phyloP scores from a whole-genome alignment of 2,329 filamentous ascomycete genomes.

The Xenosphaeropsis pyriputrescens region DNA sequence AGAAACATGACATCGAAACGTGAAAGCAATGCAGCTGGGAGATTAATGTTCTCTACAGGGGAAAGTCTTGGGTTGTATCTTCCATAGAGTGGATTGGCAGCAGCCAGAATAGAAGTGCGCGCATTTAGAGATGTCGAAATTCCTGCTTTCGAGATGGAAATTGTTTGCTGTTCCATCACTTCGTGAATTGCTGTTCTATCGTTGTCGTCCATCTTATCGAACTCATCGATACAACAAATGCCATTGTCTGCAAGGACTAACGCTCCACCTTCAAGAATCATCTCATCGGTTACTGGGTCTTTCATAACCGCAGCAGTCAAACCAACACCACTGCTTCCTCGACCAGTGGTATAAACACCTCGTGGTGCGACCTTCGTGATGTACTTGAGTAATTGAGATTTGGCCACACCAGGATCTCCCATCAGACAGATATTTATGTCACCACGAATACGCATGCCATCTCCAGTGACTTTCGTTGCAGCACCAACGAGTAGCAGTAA shows the following conservation, averaged over 20 bases:
- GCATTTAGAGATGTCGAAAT: conserved; percentile 96
- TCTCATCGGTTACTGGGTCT: conserved; percentile 65
- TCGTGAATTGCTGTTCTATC: conserved; percentile 73
- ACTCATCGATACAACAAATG: conserved; percentile 75
- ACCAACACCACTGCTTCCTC: conserved; percentile 69
- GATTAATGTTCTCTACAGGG: conserved; percentile 97
- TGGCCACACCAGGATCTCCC: conserved; percentile 98
- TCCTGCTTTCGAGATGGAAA: conserved; percentile 76
- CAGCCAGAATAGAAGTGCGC: conserved; percentile 86
- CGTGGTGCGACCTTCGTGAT: conserved; percentile 96
- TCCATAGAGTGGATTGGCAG: conserved; percentile 92
- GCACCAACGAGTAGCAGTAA: conserved; percentile 91
- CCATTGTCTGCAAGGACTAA: conserved; percentile 68
- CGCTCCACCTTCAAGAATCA: conserved; percentile 68
- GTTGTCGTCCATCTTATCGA: conserved; percentile 73
- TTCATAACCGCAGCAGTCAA: conserved; percentile 70
- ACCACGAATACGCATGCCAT: conserved; percentile 97
- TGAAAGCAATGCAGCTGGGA: conserved; percentile 89
- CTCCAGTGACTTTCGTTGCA: conserved; percentile 90
- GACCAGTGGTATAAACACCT: conserved; percentile 67
- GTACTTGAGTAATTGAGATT: conserved; percentile 95
- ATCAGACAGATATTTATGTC: conserved; percentile 98
- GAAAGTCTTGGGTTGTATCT: conserved; percentile 97
- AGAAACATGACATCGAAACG: conserved; percentile 97
- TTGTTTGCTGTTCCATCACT: conserved; percentile 81